These are phyloP conservation scores for Globisporangium nunn DNA, from an alignment of 352 stramenopile species.

Conservation along the genomic window DNA sequence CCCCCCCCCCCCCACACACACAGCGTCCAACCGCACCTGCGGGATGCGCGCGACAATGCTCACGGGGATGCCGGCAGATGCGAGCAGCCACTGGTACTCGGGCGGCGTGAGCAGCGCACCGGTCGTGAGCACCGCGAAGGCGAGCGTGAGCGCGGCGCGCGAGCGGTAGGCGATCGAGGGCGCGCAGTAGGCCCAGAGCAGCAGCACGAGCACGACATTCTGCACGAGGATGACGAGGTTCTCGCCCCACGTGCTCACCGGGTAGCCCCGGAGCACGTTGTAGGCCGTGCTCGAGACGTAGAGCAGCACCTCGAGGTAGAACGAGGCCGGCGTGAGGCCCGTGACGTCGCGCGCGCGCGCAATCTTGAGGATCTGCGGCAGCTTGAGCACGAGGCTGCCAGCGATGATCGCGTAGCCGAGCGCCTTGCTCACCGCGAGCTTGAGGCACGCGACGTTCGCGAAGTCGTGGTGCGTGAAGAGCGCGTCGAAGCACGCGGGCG, in stretches of 20 bases:
- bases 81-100: constrained; percentile 70
- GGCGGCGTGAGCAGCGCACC: constrained; percentile 60
- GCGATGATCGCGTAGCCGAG: constrained; percentile 87
- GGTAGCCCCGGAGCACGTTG: constrained; percentile 80
- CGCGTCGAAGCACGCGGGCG: constrained; percentile 68
- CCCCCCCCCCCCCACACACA: too few relatives aligned
- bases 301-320: constrained; percentile 86
- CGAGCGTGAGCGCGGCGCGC: constrained; percentile 36
- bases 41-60: constrained; percentile 76
- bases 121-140: constrained; percentile 38
- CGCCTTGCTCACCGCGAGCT: constrained; percentile 75
- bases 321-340: constrained; percentile 75
- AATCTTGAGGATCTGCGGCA: constrained; percentile 89
- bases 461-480: constrained; percentile 83
- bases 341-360: constrained; percentile 71
- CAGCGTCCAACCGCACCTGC: constrained; percentile 30
- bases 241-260: constrained; percentile 82
- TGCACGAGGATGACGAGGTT: constrained; percentile 82
- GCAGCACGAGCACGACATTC: constrained; percentile 76
- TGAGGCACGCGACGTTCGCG: constrained; percentile 73
- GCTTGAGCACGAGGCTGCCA: constrained; percentile 79
- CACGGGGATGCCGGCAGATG: constrained; percentile 65
- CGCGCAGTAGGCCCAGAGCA: constrained; percentile 68
- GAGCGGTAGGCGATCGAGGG: constrained; percentile 46
- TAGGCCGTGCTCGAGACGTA: constrained; percentile 80